Evolutionary conservation across 257 asterid species (phyloP), one percentile per base, ranked within the genome.

Genomic region (Scutellaria barbata): DNA sequence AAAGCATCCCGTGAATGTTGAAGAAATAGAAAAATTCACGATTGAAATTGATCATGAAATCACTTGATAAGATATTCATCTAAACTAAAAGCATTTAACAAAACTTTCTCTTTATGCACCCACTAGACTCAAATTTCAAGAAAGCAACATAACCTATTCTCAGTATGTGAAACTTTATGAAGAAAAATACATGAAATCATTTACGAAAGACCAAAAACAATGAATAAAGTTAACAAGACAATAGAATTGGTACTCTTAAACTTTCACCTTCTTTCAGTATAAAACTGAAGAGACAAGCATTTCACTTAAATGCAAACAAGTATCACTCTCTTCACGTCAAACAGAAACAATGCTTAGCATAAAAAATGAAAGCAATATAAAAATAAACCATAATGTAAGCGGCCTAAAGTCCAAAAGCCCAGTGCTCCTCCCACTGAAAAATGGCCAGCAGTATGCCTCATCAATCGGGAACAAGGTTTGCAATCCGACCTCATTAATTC

Each of bases 401-500:
- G 92, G 72, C 98, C 90, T 17, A 92, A 90, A 14, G 86, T 75
- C 98, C 98, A 90, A 80, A 92, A 90, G 50, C 96, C 95, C 59
- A 92, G 71, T 57, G 81, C 95, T 60, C 98, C 98, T 43, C 98
- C 98, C 17, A 92, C 85, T 0, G 89, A 71, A 65, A 86, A 90
- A 58, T 90, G 81, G 35, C 95, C 90, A 79, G 97, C 97, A 35
- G 97, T 88, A 71, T 90, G 96, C 72, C 94, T 82, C 95, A 85
- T 90, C 84, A 93, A 71, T 58, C 94, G 79, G 35, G 92, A 77
- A 77, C 98, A 88, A 0, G 97, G 97, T 74, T 92, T 90, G 63
- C 88, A 81, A 83, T 92, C 97, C 35, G 98, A 87, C 50, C 97
- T 83, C 97, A 92, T 92, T 51, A 92, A 75, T 52, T 92, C 97